Base-by-base conservation (phyloP, 257 asterid genomes). In the Solanum acaule region DNA sequence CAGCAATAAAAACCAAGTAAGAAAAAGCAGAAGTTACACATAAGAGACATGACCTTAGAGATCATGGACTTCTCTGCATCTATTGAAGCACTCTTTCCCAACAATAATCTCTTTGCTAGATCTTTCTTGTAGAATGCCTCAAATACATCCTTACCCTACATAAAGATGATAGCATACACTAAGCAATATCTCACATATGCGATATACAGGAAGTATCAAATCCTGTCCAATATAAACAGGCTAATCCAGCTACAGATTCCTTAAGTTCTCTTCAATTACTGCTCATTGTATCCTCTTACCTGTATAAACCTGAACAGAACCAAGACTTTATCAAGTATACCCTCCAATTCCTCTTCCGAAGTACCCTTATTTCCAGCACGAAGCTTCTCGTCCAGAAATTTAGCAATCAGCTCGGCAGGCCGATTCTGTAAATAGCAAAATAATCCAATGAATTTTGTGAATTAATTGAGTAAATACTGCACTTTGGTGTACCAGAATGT, bases 331-430 rank as follows among this genome's bases (percentile, higher is more conserved):
- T 97, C 99, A 33, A 97, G 97, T 83, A 98, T 97, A 33, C 97
- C 96, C 95, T 97, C 99, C 93, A 97, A 91, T 90, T 96, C 99
- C 94, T 97, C 99, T 94, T 97, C 99, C 49, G 99, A 96, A 61
- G 98, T 94, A 88, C 98, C 99, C 93, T 97, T 96, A 90, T 97
- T 97, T 86, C 99, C 99, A 63, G 99, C 98, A 34, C 99, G 99
- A 70, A 97, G 98, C 91, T 96, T 97, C 92, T 97, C 99, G 56
- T 97, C 99, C 87, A 97, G 93, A 92, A 96, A 97, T 92, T 96
- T 97, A 76, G 99, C 99, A 86, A 97, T 95, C 35, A 97, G 93
- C 96, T 97, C 99, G 76, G 99, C 99, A 87, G 99, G 98, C 27
- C 99, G 99, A 87, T 97, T 97, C 99, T 97, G 91, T 67, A 85